A percentile compares a stretch with the other conserved stretches of the same genome.
Evolutionary conservation across 352 stramenopile species (phyloP).

Genomic region (Pythium oligandrum): DNA sequence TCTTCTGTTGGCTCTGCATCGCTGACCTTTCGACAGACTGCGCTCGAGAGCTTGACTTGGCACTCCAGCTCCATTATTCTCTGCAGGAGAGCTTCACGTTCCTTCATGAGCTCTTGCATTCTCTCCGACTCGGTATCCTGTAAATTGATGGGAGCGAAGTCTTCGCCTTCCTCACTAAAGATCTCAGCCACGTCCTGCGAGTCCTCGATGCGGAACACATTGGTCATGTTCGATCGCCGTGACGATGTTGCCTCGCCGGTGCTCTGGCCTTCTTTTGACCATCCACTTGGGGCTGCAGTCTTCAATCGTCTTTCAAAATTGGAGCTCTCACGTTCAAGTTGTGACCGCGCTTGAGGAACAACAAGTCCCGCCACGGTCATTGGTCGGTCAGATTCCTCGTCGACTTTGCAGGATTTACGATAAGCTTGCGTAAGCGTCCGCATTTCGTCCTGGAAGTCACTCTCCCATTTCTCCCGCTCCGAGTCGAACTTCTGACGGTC

Average conservation of each 20-base stretch:
- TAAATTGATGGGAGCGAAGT: too few species aligned
- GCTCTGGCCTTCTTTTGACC: slow-evolving; percentile 1
- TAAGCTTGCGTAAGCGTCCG: slow-evolving; percentile 33
- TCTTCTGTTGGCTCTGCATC: too few species aligned
- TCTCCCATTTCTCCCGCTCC: slow-evolving; percentile 45
- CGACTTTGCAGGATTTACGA: slow-evolving; percentile 23
- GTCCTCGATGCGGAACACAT: slow-evolving; percentile 28
- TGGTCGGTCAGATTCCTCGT: slow-evolving; percentile 15
- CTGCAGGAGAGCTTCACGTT: too few species aligned
- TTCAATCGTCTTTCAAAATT: slow-evolving; percentile 41
- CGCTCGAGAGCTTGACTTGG: too few species aligned
- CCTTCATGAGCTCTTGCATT: too few species aligned
- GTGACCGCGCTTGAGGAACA: slow-evolving; percentile 37
- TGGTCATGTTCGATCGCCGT: not conserved
- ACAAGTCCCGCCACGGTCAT: slow-evolving; percentile 52
- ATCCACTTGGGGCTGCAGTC: slow-evolving; percentile 26
- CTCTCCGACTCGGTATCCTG: too few species aligned
- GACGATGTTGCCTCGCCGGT: too few species aligned
- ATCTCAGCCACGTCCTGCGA: slow-evolving; percentile 28
- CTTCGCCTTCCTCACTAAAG: slow-evolving; percentile 4
- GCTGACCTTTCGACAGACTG: too few species aligned
- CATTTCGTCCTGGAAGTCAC: slow-evolving; percentile 50
- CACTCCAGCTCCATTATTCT: too few species aligned
- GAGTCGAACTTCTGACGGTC: slow-evolving; percentile 21
- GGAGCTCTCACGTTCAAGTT: slow-evolving; percentile 35